phyloP scores from a whole-genome alignment of 139 green algal genomes.

The Picochlorum sp. region DNA sequence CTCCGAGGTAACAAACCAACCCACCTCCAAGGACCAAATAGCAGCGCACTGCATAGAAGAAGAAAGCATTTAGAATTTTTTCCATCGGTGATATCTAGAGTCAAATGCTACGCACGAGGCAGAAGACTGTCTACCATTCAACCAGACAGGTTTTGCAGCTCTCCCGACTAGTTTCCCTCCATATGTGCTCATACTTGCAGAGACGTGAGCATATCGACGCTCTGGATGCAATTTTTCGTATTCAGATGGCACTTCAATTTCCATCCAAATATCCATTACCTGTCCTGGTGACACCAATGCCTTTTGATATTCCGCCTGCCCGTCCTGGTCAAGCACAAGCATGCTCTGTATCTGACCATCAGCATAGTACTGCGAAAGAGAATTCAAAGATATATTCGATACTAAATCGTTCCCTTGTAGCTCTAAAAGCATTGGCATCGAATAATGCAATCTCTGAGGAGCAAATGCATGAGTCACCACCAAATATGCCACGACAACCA shows the following conservation, averaged over 20 bases:
- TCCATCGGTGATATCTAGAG: too few species aligned
- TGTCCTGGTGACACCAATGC: slow-evolving; percentile 12
- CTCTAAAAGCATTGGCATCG: slow-evolving; percentile 19
- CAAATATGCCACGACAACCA: slow-evolving; percentile 21
- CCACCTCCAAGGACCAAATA: slow-evolving; percentile 2
- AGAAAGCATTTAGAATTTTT: background rate
- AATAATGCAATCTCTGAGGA: slow-evolving; percentile 8
- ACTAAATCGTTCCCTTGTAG: slow-evolving; percentile 7
- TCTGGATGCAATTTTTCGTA: background rate
- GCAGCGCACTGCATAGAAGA: slow-evolving; percentile 5
- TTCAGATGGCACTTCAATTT: slow-evolving; percentile 21
- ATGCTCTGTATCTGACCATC: background rate
- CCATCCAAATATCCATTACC: slow-evolving; percentile 35
- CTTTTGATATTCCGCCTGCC: slow-evolving; percentile 1
- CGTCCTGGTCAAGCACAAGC: slow-evolving; percentile 19
- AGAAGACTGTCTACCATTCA: slow-evolving; percentile 11
- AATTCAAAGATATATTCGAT: slow-evolving; percentile 8
- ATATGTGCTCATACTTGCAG: slow-evolving; percentile 21
- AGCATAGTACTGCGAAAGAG: background rate
- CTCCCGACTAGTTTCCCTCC: slow-evolving; percentile 12
- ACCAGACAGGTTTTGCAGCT: slow-evolving; percentile 19
- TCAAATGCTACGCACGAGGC: background rate
- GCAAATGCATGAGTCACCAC: slow-evolving; percentile 8
- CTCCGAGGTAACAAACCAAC: background rate
- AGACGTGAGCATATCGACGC: slow-evolving; percentile 20